A percentile compares a stretch with the other conserved stretches of the same genome.
These are phyloP conservation scores for Sarocladium strictum DNA, from an alignment of 2,329 filamentous ascomycete species.

Conservation along the genomic window DNA sequence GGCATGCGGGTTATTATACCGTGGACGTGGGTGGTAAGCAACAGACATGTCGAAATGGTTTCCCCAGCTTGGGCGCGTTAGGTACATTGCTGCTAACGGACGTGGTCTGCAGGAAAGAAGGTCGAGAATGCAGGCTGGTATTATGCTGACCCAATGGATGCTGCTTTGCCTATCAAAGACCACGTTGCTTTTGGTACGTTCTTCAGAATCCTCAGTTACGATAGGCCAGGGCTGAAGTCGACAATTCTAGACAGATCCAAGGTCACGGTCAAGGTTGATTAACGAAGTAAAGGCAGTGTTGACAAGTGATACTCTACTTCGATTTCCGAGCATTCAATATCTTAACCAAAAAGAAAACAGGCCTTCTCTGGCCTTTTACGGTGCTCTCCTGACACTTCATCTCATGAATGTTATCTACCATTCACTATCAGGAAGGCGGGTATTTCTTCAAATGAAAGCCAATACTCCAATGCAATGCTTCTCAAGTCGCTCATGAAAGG, in stretches of 20 bases:
- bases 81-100: too few species aligned
- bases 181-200: slow-evolving; percentile 1
- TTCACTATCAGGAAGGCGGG: not conserved
- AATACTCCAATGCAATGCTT: slow-evolving; percentile 6
- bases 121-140: not conserved
- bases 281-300: not conserved
- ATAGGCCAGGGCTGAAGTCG: not conserved
- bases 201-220: not conserved
- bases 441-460: not conserved
- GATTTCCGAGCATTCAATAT: too few species aligned
- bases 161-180: not conserved
- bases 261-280: not conserved
- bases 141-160: not conserved
- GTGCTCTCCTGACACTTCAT: too few species aligned
- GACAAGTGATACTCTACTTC: not conserved
- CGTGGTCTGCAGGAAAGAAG: not conserved
- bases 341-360: too few species aligned
- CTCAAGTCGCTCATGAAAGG: not conserved
- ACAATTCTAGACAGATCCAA: not conserved
- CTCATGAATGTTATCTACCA: too few species aligned
- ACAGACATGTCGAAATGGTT: not conserved
- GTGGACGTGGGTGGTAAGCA: not conserved
- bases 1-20: slow-evolving; percentile 2
- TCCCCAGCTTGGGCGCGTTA: not conserved
- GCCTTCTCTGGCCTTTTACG: too few species aligned